Evolutionary conservation across 2,329 filamentous ascomycete species (phyloP), one percentile per base, ranked within the genome.

Genomic region (Pseudohalonectria lignicola): DNA sequence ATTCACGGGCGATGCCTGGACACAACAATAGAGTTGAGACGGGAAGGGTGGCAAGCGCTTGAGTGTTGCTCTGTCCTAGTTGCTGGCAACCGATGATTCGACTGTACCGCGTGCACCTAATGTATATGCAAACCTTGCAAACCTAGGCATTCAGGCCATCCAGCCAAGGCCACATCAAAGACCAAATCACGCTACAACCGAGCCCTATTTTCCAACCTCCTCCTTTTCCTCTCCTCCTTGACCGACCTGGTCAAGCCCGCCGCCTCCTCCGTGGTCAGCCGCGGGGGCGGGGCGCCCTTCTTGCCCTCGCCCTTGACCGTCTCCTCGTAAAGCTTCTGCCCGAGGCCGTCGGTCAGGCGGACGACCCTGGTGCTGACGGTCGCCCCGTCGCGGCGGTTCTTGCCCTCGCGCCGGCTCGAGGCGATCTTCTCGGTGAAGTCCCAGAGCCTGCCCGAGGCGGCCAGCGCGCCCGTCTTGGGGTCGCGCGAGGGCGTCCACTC

Each of bases 371-470:
- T 83, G 48, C 81, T 83, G 3, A 96, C 88, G 0, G 87, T 94
- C 2, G 82, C 84, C 11, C 88, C 88, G 56, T 98, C 92, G n/a
- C 90, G 73, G 17, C 92, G 69, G 55, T 96, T 95, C 74, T 96
- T 98, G 8, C 92, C 92, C 63, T 96, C 92, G 31, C 90, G 71
- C 23, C 92, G 70, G 32, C 78, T 84, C 36, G 76, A 71, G 7
- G 86, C 86, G 45, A 98, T 94, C 53, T 80, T 74, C 56, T 94
- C 87, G 4, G 83, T 90, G 51, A 96, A 94, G 40, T 86, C 77
- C 92, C 92, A 98, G 6, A 98, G 64, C 43, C 77, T 76, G 0
- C 90, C 92, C 13, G 80, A 68, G 0, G 85, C 72, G 3, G 77
- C 53, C 1, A 95, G 67, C 3, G 57, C 63, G 12, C 76, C 79